Conservation (phyloP, 345 rosid species). For the Erodium maritimum region DNA sequence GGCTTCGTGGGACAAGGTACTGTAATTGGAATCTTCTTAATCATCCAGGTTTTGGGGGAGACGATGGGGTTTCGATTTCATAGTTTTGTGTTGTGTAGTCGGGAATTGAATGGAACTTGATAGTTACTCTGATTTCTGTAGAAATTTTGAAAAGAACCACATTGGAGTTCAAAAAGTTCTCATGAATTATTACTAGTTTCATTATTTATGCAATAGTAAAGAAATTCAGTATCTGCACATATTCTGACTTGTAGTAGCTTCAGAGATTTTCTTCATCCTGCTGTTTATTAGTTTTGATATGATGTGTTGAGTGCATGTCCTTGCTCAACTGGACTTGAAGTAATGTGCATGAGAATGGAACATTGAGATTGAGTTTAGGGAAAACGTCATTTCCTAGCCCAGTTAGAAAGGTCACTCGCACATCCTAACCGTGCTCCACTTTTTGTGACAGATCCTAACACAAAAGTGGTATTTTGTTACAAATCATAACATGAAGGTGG, state of each 20-base stretch:
- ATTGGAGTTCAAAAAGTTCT: background rate
- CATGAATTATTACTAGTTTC: background rate
- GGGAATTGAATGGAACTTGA: no score
- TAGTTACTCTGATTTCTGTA: background rate
- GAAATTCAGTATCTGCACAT: background rate
- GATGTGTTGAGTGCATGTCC: background rate
- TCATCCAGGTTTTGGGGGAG: background rate
- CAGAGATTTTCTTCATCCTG: background rate
- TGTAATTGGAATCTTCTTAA: background rate
- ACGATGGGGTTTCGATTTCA: background rate
- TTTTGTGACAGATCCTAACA: no score
- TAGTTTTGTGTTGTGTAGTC: background rate
- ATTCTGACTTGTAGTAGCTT: background rate
- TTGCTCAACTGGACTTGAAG: no score
- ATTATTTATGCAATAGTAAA: background rate
- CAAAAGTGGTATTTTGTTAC: no score
- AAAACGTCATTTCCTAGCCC: no score
- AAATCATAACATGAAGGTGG: no score
- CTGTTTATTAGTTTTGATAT: background rate
- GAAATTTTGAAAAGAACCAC: background rate
- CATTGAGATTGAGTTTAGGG: no score
- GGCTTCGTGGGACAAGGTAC: slow-evolving; percentile 86
- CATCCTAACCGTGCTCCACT: no score
- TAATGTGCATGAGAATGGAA: background rate
- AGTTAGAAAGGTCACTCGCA: no score